phyloP scores from a whole-genome alignment of 768 basidiomycete genomes.

The Galerina marginata region DNA sequence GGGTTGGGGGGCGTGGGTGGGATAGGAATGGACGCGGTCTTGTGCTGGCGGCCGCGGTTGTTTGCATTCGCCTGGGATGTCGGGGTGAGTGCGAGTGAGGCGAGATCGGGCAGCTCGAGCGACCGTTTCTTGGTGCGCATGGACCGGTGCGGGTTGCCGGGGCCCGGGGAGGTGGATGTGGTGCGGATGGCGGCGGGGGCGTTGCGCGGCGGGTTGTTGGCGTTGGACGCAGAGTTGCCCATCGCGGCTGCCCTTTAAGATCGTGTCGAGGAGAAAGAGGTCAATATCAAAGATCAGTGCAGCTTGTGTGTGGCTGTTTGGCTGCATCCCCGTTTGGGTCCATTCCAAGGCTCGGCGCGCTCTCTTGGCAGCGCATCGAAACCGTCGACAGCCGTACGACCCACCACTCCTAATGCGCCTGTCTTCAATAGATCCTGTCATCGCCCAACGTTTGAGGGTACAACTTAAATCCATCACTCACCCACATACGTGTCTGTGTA shows the following conservation, averaged over 20 bases:
- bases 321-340: too few species aligned
- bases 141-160: slow-evolving; percentile 57
- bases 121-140: slow-evolving; percentile 73
- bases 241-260: slow-evolving; percentile 6
- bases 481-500: too few species aligned
- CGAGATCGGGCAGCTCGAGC: slow-evolving; percentile 78
- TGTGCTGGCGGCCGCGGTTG: slow-evolving; percentile 27
- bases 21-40: slow-evolving; percentile 46
- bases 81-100: slow-evolving; percentile 37
- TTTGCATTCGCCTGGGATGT: slow-evolving; percentile 14
- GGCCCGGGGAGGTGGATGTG: slow-evolving; percentile 46
- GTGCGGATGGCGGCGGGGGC: slow-evolving; percentile 15
- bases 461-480: too few species aligned
- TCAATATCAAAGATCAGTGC: too few species aligned
- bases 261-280: too few species aligned
- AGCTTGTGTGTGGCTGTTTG: too few species aligned
- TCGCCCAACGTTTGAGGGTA: too few species aligned
- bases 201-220: slow-evolving; percentile 16
- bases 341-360: too few species aligned
- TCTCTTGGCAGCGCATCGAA: too few species aligned
- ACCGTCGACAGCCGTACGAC: too few species aligned
- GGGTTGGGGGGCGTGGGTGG: slow-evolving; percentile 31
- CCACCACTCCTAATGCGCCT: too few species aligned
- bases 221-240: slow-evolving; percentile 26
- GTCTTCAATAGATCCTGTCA: too few species aligned